Evolutionary conservation across 208 protist genomes (phyloP), one percentile per base, ranked within the genome.

Genomic region (Trypanosoma melophagium): DNA sequence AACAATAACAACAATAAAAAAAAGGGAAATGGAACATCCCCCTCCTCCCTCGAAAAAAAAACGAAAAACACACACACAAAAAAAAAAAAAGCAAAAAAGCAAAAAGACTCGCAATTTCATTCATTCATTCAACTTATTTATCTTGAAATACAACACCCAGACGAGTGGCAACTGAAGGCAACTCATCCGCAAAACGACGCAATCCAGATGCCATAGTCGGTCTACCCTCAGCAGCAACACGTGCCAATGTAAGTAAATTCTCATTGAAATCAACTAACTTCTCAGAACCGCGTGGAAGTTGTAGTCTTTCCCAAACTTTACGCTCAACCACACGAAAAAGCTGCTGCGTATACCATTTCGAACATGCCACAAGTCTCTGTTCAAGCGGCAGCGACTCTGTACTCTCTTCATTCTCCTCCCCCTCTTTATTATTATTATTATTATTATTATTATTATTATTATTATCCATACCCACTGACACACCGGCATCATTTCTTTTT

Each of bases 241-340:
- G 72, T 24, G 80, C 76, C 19, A 93, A 71, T 17, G 71, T 71
- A 55, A 86, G 81, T 45, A 90, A 73, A 40, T 86, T 44, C 44
- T 75, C 76, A 21, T 78, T 76, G 28, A 93, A 76, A 28, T 83
- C 76, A 0, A 55, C 69, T 21, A 74, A 63, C 42, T 63, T 38
- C 14, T 60, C 60, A 12, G 66, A 60, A 49, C 25, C 58, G 1
- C 64, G 55, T 12, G 72, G 61, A 16, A 58, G 35, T 3, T 58
- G 53, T 21, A 91, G 69, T 17, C 59, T 51, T 25, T 50, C 44
- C 8, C 50, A 45, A 44, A 91, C 80, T 10, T 63, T 62, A 0
- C 42, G 44, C 12, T 76, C 64, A 45, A 88, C 77, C 19, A 68
- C 68, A n/a, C 71, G 41, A 56, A 69, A 55, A 52, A 81, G 66